Conservation (phyloP, 208 protist genomes). For the Crithidia expoeki region DNA sequence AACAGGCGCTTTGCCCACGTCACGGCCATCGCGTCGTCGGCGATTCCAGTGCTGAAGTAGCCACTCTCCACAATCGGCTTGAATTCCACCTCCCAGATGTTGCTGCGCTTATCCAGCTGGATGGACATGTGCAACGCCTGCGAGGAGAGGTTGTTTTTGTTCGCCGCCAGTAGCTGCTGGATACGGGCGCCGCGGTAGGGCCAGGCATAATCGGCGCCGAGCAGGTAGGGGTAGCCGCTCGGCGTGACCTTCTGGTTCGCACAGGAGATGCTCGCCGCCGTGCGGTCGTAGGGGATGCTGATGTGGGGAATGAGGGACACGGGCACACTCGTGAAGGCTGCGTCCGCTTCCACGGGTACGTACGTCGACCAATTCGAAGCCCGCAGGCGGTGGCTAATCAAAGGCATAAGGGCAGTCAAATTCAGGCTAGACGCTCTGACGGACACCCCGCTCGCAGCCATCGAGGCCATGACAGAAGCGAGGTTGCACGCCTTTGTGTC, state of each 20-base stretch:
- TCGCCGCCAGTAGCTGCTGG: slow-evolving; percentile 39
- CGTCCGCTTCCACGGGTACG: slow-evolving; percentile 22
- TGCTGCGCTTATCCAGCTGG: slow-evolving; percentile 55
- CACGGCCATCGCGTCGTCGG: slow-evolving; percentile 23
- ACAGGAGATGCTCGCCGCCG: slow-evolving; percentile 39
- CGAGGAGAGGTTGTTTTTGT: slow-evolving; percentile 16
- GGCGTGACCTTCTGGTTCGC: slow-evolving; percentile 65
- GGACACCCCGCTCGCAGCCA: slow-evolving; percentile 10
- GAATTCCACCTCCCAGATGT: slow-evolving; percentile 47
- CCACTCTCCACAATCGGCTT: slow-evolving; percentile 29
- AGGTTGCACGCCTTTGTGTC: slow-evolving; percentile 9
- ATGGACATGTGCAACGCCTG: slow-evolving; percentile 39
- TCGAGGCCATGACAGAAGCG: slow-evolving; percentile 6
- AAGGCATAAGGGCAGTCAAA: slow-evolving; percentile 19
- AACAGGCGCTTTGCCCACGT: slow-evolving; percentile 39
- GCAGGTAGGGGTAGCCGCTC: slow-evolving; percentile 46
- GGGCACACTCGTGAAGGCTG: slow-evolving; percentile 30
- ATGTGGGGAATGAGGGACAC: slow-evolving; percentile 40
- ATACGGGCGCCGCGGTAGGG: slow-evolving; percentile 50
- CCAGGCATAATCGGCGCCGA: slow-evolving; percentile 51
- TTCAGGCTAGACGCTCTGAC: slow-evolving; percentile 15
- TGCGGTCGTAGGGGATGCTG: slow-evolving; percentile 37
- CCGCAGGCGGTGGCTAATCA: slow-evolving; percentile 10
- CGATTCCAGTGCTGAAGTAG: slow-evolving; percentile 30
- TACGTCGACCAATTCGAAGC: slow-evolving; percentile 33